A percentile compares a stretch with the other conserved stretches of the same genome.
Evolutionary conservation across 768 basidiomycete species (phyloP).

Genomic region (Leccinum subtestaceum): DNA sequence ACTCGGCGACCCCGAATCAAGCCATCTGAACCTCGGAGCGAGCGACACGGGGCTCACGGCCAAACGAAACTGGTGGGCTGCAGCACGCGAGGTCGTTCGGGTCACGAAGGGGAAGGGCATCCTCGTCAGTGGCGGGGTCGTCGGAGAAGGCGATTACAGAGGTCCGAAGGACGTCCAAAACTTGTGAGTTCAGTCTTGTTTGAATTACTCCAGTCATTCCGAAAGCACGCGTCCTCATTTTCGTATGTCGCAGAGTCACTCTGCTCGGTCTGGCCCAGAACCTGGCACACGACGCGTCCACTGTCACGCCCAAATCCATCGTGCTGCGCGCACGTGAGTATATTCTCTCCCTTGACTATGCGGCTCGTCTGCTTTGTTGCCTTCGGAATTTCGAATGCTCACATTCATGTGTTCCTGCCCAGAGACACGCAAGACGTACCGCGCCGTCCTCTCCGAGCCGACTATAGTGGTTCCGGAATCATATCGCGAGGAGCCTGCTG

Average conservation of each 20-base stretch:
- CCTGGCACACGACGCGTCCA: slow-evolving; percentile 57
- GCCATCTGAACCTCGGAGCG: slow-evolving; percentile 43
- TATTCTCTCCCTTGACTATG: neutral
- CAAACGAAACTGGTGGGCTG: slow-evolving; percentile 85
- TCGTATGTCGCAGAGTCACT: slow-evolving; percentile 46
- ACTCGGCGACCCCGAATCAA: slow-evolving; percentile 54
- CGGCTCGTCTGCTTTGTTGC: neutral
- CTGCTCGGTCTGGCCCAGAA: slow-evolving; percentile 70
- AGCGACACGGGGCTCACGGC: slow-evolving; percentile 52
- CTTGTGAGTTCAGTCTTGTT: slow-evolving; percentile 48
- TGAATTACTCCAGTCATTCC: neutral
- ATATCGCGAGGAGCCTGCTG: neutral
- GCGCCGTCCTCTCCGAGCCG: slow-evolving; percentile 77
- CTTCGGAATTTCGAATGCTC: neutral
- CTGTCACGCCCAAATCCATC: slow-evolving; percentile 62
- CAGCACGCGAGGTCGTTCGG: slow-evolving; percentile 69
- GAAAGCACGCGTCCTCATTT: neutral
- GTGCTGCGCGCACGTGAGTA: slow-evolving; percentile 70
- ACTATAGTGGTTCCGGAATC: slow-evolving; percentile 51
- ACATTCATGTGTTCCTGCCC: neutral
- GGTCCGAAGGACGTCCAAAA: slow-evolving; percentile 74
- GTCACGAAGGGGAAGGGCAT: slow-evolving; percentile 80
- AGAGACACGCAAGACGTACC: slow-evolving; percentile 83
- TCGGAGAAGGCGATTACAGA: slow-evolving; percentile 59
- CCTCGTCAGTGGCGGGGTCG: slow-evolving; percentile 66